These are phyloP conservation scores for Metschnikowia lochheadii DNA, from an alignment of 805 yeast genomes.

Conservation along the genomic window DNA sequence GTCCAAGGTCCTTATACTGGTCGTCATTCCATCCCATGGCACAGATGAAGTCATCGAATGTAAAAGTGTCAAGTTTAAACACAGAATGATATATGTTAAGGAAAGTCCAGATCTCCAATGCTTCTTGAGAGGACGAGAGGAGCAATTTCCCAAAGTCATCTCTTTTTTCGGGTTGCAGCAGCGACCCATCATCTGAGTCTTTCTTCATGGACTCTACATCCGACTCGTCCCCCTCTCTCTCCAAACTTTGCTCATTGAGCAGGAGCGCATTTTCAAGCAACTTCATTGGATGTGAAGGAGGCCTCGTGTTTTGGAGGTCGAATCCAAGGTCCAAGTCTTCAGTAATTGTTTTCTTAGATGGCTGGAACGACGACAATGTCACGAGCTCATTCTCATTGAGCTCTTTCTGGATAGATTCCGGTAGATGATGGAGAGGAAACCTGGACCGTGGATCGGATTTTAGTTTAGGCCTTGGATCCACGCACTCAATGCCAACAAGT, in stretches of 20 bases:
- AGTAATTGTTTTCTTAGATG: conserved; percentile 17
- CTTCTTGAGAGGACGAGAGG: conserved; percentile 31
- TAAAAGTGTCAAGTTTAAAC: conserved; percentile 62
- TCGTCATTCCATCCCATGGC: conserved; percentile 46
- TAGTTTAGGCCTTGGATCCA: conserved; percentile 5
- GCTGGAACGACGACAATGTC: conserved; percentile 14
- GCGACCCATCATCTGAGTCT: not conserved
- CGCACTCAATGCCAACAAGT: not conserved
- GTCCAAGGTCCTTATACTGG: conserved; percentile 36
- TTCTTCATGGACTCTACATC: conserved; percentile 1
- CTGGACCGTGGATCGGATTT: conserved; percentile 13
- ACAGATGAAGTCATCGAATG: conserved; percentile 73
- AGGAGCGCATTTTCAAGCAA: conserved; percentile 14
- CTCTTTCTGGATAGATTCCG: conserved; percentile 13
- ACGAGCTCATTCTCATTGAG: conserved; percentile 12
- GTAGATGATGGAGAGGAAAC: conserved; percentile 18
- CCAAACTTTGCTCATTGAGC: conserved; percentile 9
- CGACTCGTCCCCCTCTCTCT: conserved; percentile 8
- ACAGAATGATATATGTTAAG: conserved; percentile 66
- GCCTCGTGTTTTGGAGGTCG: conserved; percentile 16
- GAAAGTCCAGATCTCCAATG: conserved; percentile 72
- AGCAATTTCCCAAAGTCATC: not conserved
- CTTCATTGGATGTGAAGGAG: conserved; percentile 9
- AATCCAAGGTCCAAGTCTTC: conserved; percentile 17
- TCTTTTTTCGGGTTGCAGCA: not conserved